Evolutionary conservation across 352 stramenopile genomes (phyloP), one percentile per base, ranked within the genome.

Genomic region (Phytophthora capsici): DNA sequence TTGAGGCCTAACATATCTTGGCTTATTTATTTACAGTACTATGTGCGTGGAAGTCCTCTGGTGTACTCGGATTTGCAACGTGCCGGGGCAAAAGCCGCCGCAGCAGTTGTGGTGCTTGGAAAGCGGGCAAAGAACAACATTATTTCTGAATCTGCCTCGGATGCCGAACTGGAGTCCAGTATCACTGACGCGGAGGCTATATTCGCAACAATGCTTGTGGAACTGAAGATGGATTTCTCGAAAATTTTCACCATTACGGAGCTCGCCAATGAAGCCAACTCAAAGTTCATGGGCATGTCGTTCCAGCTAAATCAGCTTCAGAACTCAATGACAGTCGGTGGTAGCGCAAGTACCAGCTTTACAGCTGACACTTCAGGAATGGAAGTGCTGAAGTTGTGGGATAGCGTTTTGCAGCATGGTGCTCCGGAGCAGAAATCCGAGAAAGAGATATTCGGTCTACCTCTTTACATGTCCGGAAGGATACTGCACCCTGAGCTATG

Each of bases 171-270:
- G 17, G 84, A 93, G 26, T 83, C 80, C 36, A 91, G 82, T 26
- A 90, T 95, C 2, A 77, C 82, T 25, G 88, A 95, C 57, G 78
- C 85, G 0, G 85, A 95, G 59, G 88, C 86, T 10, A 93, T 95
- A 67, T 94, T 95, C 49, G 79, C 77, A 22, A 94, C 88, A 16
- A 93, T 95, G 86, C 67, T 95, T 13, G 85, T 95, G 30, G 85
- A 94, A 57, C 69, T 95, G 30, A 94, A 95, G 61, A 93, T 95
- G 85, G 81, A 95, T 59, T 91, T 93, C 19, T 75, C 80, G 8
- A 84, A 80, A 56, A 89, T 94, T 37, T 95, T 95, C 45, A 94
- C 88, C 5, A 85, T 95, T 65, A 95, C 88, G 0, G 88, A 95
- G 48, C 81, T 95, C 20, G 71, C 83, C 1, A 83, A 95, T 47